Base-by-base conservation (phyloP, 495 filamentous ascomycete species). In the Penicillium psychrofluorescens region DNA sequence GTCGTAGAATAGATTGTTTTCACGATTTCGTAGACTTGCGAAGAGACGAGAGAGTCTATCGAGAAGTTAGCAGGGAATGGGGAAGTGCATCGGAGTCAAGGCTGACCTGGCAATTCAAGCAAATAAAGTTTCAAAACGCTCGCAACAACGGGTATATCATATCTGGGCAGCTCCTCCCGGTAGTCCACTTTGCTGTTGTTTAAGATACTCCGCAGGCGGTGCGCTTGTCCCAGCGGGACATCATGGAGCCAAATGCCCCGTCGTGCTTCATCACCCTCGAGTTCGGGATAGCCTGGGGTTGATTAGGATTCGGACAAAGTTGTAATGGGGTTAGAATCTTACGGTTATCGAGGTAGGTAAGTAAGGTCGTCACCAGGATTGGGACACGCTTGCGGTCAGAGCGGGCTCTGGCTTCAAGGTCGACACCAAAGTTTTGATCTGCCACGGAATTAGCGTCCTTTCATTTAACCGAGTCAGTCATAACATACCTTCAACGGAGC, bases 21-120 rank as follows among this genome's bases (percentile, higher is more conserved):
- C 54, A 99, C 84, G 59, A 99, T 96, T 73, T 99, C 92, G 63
- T 99, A 99, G 48, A 96, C 89, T 59, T 95, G 90, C 16, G 89
- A 95, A 38, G 94, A 97, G 49, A 99, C 94, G 45, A 99, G 79
- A 14, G 92, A 96, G 63, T 99, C 92, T 87, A 52, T 11, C 10
- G 9, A 14, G 12, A 9, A n/a, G 34, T 56, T 36, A 59, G 40
- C 27, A 22, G 22, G 6, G 22, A 22, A 15, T 30, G 4, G 36
- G 22, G 10, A 15, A 12, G 16, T 30, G 52, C 57, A 36, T 44
- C 14, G 28, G n/a, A 30, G 12, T 11, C 7, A 40, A 30, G 14
- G 34, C 84, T 43, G 76, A 94, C 89, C 89, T 56, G 90, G 91
- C 46, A 99, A 79, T 68, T 99, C 92, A 49, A 96, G 80, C 29